Percentiles rank a stretch among this genome's conserved stretches.
phyloP scores from a whole-genome alignment of 495 filamentous ascomycete species.

The Xanthoparmelia taractica region DNA sequence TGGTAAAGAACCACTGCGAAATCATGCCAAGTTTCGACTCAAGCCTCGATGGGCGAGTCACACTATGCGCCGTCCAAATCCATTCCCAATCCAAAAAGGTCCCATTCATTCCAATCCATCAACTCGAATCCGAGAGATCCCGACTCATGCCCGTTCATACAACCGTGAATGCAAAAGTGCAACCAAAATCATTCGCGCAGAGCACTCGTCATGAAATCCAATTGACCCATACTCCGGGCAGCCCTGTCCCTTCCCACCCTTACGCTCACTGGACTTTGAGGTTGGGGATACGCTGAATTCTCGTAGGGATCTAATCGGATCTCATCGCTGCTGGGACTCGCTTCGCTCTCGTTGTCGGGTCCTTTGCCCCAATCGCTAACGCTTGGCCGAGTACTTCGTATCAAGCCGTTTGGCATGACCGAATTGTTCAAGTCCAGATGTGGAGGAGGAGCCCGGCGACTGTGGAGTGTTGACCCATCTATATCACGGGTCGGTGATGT shows the following conservation, averaged over 20 bases:
- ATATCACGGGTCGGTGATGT: slow-evolving; percentile 15
- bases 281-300: slow-evolving; percentile 1
- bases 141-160: slow-evolving; percentile 1
- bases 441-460: slow-evolving; percentile 23
- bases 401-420: slow-evolving; percentile 21
- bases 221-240: slow-evolving; percentile 18
- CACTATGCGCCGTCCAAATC: not conserved
- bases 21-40: slow-evolving; percentile 2
- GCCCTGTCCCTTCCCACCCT: slow-evolving; percentile 21
- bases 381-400: slow-evolving; percentile 26
- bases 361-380: slow-evolving; percentile 29
- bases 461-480: not conserved
- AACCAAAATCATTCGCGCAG: slow-evolving; percentile 18
- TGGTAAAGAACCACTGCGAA: not conserved
- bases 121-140: not conserved
- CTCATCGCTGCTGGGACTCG: slow-evolving; percentile 24
- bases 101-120: slow-evolving; percentile 6
- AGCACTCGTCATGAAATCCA: slow-evolving; percentile 30
- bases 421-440: slow-evolving; percentile 20
- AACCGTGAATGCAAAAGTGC: not conserved
- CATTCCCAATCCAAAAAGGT: not conserved
- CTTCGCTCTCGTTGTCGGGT: slow-evolving; percentile 21
- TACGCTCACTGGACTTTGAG: slow-evolving; percentile 22
- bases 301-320: slow-evolving; percentile 26
- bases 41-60: slow-evolving; percentile 11